These are phyloP conservation scores for Apiotrichum akiyoshidainum DNA, from an alignment of 1,284 basidiomycete genomes.

Conservation along the genomic window DNA sequence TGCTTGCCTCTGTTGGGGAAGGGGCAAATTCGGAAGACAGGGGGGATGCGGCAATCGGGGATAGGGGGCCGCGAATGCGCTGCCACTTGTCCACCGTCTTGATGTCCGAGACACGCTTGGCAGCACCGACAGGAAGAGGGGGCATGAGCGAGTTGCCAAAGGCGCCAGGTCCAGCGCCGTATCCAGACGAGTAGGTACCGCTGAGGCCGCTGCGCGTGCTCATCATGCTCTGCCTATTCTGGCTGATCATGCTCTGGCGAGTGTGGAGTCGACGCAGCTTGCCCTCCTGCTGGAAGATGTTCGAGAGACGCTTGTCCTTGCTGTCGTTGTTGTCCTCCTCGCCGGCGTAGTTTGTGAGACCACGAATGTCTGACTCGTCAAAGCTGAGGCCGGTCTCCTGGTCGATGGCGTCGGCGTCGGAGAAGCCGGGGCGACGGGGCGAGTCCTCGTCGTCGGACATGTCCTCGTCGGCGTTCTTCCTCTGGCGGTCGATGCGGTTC, in stretches of 20 bases:
- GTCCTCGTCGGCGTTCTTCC: background rate
- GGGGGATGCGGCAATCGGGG: background rate
- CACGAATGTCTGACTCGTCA: constrained; percentile 45
- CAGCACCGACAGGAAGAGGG: background rate
- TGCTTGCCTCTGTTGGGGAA: no score
- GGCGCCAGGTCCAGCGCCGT: no score
- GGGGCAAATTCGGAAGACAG: background rate
- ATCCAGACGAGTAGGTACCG: background rate
- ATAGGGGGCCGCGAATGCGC: background rate
- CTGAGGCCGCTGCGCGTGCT: background rate
- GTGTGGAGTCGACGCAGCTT: constrained; percentile 61
- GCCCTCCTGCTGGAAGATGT: constrained; percentile 64
- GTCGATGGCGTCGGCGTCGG: background rate
- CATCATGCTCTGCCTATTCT: background rate
- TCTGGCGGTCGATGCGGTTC: background rate
- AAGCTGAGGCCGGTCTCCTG: constrained; percentile 1
- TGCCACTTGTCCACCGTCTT: background rate
- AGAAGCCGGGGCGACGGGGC: background rate
- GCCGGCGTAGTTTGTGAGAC: constrained; percentile 77
- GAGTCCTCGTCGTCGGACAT: background rate
- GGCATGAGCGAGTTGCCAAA: background rate
- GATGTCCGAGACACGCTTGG: background rate
- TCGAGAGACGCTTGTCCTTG: constrained; percentile 63
- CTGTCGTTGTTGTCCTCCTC: constrained; percentile 70
- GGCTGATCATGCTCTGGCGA: constrained; percentile 27